Evolutionary conservation across 202 grass and related monocot species (phyloP), one percentile per base, ranked within the genome.

Genomic region (Carex arenaria): DNA sequence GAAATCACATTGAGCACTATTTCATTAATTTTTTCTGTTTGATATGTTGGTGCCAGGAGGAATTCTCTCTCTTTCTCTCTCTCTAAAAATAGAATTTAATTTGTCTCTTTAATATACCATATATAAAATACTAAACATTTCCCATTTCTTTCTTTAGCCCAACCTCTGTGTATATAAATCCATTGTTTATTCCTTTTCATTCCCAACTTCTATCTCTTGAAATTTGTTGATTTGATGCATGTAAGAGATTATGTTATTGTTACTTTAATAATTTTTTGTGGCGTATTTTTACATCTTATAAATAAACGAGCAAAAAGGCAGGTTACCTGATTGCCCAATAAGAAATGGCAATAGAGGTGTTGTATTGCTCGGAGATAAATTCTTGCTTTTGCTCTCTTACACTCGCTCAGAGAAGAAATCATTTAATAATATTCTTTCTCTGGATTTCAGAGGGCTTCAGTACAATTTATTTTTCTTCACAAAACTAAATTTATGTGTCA

Each of bases 281-380:
- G 9, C 42, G 42, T 47, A 10, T 52, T 13, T 52, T 52, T 82
- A 26, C n/a, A 65, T 65, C 14, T 81, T 26, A 18, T 15, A 40
- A 15, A 64, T 47, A 68, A 82, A 53, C 80, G 80, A 82, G 80
- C 63, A 68, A 68, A 82, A 82, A 81, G 80, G 63, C 80, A 82
- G 80, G 59, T 38, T 81, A 51, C 80, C 80, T 82, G 43, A 32
- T 82, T 82, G 61, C 62, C 61, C 5, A 18, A 52, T 68, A 51
- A 64, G 74, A 60, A 65, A 67, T 68, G 80, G 80, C 62, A 67
- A 68, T 82, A 31, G 61, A 82, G 80, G 80, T 67, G 80, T 82
- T 82, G 80, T 82, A 68, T 82, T 82, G 80, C 80, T 82, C 80
- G 80, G 63, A 69, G 22, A 82, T 68, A 5, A 68, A 82, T 68